Percentiles rank a stretch among this genome's conserved stretches.
phyloP scores from a whole-genome alignment of 305 asterid genomes.

The Ruellia speciosa region DNA sequence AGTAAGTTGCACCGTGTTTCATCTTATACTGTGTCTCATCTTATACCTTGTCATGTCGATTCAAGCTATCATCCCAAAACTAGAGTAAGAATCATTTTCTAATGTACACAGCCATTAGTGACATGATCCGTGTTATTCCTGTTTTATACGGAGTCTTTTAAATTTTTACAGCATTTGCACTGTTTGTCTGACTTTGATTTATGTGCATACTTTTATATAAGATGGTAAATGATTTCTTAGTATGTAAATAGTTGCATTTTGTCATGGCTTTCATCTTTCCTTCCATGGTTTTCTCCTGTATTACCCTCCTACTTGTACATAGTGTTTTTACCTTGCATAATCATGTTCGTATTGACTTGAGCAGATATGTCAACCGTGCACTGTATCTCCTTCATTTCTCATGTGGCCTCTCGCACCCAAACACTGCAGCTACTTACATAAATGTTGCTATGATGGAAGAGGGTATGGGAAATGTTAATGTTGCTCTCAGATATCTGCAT shows the following conservation, averaged over 20 bases:
- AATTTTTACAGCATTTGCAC: background rate
- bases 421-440: slow-evolving; percentile 98
- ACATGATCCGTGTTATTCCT: background rate
- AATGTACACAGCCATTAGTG: background rate
- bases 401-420: slow-evolving; percentile 97
- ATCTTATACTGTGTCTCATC: background rate
- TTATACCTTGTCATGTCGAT: too few species aligned
- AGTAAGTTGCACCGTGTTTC: slow-evolving; percentile 39
- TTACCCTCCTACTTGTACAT: too few species aligned
- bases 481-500: slow-evolving; percentile 96
- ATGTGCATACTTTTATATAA: slow-evolving; percentile 2
- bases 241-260: background rate
- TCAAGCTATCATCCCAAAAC: background rate
- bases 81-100: background rate
- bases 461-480: slow-evolving; percentile 98
- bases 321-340: slow-evolving; percentile 12
- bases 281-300: background rate
- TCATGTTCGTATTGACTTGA: slow-evolving; percentile 23
- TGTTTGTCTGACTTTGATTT: background rate
- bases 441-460: slow-evolving; percentile 99
- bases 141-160: background rate
- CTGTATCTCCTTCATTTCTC: slow-evolving; percentile 91
- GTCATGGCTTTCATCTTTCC: slow-evolving; percentile 6
- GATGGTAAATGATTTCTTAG: slow-evolving; percentile 11
- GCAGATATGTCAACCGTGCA: slow-evolving; percentile 98